Percentiles rank a stretch among this genome's conserved stretches.
These are phyloP conservation scores for Amyloporia xantha DNA, from an alignment of 768 basidiomycete species.

Conservation along the genomic window DNA sequence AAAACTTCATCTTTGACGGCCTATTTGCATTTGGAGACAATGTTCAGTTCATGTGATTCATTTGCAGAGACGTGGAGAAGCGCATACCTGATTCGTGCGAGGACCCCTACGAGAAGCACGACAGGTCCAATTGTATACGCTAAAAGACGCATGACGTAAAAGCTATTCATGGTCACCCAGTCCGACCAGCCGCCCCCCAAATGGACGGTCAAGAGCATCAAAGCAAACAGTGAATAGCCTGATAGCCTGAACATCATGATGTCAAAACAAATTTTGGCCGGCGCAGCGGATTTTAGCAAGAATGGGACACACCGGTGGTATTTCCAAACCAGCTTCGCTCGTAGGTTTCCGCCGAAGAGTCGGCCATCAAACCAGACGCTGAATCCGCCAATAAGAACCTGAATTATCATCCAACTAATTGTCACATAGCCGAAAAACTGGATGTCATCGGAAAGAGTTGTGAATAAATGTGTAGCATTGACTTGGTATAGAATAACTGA, in stretches of 20 bases:
- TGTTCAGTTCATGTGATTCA: too few relatives aligned
- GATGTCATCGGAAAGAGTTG: background rate
- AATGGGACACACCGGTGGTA: conserved; percentile 58
- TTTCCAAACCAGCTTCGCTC: conserved; percentile 76
- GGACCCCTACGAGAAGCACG: conserved; percentile 37
- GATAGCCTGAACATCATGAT: conserved; percentile 41
- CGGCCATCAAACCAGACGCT: conserved; percentile 72
- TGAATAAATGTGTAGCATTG: background rate
- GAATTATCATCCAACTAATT: conserved; percentile 55
- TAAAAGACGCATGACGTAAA: conserved; percentile 35
- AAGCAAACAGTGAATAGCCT: conserved; percentile 63
- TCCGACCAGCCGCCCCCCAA: conserved; percentile 66
- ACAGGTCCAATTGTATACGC: conserved; percentile 53
- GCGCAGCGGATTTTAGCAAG: background rate
- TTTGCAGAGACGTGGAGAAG: too few relatives aligned
- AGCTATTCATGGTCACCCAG: conserved; percentile 42
- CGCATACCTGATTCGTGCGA: conserved; percentile 40
- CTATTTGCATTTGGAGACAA: too few relatives aligned
- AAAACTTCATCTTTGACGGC: conserved; percentile 59
- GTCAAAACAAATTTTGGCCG: background rate
- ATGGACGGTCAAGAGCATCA: conserved; percentile 54
- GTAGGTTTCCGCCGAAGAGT: conserved; percentile 62
- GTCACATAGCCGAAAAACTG: conserved; percentile 61
- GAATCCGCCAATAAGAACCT: conserved; percentile 59
- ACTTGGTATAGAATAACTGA: conserved; percentile 27